phyloP scores from a whole-genome alignment of 768 basidiomycete genomes.

The Agaricus blazei region DNA sequence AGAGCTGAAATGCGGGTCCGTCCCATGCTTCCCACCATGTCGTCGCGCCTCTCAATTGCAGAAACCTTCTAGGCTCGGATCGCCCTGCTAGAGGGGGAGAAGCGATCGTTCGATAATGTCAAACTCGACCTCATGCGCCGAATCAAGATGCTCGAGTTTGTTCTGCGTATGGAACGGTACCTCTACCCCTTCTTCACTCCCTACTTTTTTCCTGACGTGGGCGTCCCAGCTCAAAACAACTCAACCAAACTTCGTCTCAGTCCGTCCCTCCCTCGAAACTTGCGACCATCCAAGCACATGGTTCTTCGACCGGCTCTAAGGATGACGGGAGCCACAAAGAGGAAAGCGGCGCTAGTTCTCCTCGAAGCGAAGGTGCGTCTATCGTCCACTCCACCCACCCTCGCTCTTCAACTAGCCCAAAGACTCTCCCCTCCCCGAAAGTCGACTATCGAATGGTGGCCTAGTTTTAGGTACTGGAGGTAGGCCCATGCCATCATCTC shows the following conservation, averaged over 20 bases:
- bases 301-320: constrained; percentile 48
- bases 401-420: constrained; percentile 3
- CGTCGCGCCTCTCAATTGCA: constrained; percentile 22
- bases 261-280: constrained; percentile 65
- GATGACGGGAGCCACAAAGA: constrained; percentile 77
- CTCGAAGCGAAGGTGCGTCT: constrained; percentile 72
- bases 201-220: constrained; percentile 13
- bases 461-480: constrained; percentile 39
- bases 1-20: constrained; percentile 97
- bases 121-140: constrained; percentile 93
- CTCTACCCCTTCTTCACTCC: constrained; percentile 21
- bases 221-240: constrained; percentile 69
- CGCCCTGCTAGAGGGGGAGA: constrained; percentile 94
- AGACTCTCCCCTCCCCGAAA: constrained; percentile 77
- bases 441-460: constrained; percentile 58
- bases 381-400: neutral
- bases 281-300: constrained; percentile 52
- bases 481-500: constrained; percentile 49
- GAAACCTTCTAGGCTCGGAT: constrained; percentile 73
- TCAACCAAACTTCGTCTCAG: constrained; percentile 52
- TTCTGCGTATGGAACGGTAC: constrained; percentile 92
- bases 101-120: constrained; percentile 94
- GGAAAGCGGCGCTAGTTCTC: constrained; percentile 78
- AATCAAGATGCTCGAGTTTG: constrained; percentile 99
- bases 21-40: constrained; percentile 20